Evolutionary conservation across 306 rosid species (phyloP).

Genomic region (Alnus glutinosa): DNA sequence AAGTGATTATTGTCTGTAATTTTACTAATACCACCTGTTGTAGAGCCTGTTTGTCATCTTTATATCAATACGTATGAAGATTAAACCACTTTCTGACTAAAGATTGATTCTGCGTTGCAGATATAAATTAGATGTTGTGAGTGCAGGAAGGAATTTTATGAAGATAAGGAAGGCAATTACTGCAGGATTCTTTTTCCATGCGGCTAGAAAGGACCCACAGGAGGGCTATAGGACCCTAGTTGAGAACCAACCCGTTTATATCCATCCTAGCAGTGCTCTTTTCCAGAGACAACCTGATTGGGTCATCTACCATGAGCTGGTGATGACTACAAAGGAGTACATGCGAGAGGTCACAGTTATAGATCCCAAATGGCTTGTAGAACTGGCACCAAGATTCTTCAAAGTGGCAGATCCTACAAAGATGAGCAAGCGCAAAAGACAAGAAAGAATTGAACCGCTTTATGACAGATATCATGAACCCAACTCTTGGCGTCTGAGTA

Average conservation of each 20-base stretch:
- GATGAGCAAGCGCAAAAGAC: conserved; percentile 84
- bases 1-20: neutral
- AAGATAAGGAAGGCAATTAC: conserved; percentile 85
- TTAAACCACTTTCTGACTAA: conserved; percentile 29
- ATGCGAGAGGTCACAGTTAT: conserved; percentile 83
- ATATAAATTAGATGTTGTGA: conserved; percentile 84
- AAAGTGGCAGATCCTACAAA: conserved; percentile 79
- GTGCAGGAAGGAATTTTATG: conserved; percentile 74
- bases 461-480: conserved; percentile 94
- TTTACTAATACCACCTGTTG: conserved; percentile 7
- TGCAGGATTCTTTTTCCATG: conserved; percentile 85
- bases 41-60: neutral
- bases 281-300: conserved; percentile 90
- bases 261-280: conserved; percentile 79
- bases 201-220: conserved; percentile 79
- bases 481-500: conserved; percentile 89
- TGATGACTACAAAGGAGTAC: conserved; percentile 88
- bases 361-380: conserved; percentile 92
- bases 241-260: conserved; percentile 84
- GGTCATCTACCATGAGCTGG: conserved; percentile 92
- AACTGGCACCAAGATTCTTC: conserved; percentile 81
- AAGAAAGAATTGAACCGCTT: conserved; percentile 74
- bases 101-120: conserved; percentile 34
- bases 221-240: conserved; percentile 89
- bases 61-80: neutral